These are phyloP conservation scores for Exserohilum turcica DNA, from an alignment of 2,329 filamentous ascomycete genomes.

Conservation along the genomic window DNA sequence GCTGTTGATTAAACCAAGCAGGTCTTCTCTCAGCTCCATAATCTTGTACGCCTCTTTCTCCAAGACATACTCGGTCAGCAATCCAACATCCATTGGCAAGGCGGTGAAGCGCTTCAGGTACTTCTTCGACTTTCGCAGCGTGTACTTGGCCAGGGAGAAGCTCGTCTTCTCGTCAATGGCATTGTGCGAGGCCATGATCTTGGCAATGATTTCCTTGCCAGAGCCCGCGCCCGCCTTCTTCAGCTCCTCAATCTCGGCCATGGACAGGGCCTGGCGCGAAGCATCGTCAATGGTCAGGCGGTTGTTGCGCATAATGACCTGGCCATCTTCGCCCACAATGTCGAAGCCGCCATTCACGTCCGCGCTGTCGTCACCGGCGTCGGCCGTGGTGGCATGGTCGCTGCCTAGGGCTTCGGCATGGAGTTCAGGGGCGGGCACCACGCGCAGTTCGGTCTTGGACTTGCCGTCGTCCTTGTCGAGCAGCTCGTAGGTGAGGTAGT, in stretches of 20 bases:
- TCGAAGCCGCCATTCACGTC: constrained; percentile 50
- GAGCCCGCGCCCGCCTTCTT: constrained; percentile 76
- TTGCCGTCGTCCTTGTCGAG: constrained; percentile 70
- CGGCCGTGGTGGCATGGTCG: constrained; percentile 50
- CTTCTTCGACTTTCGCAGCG: constrained; percentile 89
- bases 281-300: constrained; percentile 67
- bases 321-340: constrained; percentile 55
- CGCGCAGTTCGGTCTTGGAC: constrained; percentile 70
- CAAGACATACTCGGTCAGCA: constrained; percentile 76
- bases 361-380: constrained; percentile 40
- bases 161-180: constrained; percentile 91
- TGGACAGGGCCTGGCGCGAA: constrained; percentile 74
- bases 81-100: constrained; percentile 78
- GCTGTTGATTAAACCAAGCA: constrained; percentile 78
- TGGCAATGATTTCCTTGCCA: constrained; percentile 89
- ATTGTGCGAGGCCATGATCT: constrained; percentile 86
- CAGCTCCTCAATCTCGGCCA: constrained; percentile 72
- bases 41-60: constrained; percentile 82
- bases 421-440: constrained; percentile 80
- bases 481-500: constrained; percentile 88
- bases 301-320: constrained; percentile 64
- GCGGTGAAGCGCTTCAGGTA: constrained; percentile 88
- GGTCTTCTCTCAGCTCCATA: constrained; percentile 84
- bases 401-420: constrained; percentile 75
- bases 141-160: constrained; percentile 95